phyloP scores from a whole-genome alignment of 2,329 filamentous ascomycete genomes.

The Diaporthe batatas region DNA sequence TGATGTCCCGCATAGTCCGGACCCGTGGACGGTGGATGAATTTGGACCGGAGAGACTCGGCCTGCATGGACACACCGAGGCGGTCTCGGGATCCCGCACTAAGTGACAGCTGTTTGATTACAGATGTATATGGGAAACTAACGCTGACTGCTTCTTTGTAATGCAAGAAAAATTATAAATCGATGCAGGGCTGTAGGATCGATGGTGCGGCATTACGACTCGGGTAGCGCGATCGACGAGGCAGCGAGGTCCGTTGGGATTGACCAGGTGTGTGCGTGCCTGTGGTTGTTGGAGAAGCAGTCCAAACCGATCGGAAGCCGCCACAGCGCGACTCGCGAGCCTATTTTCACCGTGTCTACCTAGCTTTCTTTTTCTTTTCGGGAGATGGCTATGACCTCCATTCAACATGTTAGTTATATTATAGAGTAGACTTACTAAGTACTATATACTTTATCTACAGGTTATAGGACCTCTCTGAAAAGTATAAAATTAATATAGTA shows the following conservation, averaged over 20 bases:
- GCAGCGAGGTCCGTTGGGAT: background rate
- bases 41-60: constrained; percentile 20
- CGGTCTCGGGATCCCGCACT: background rate
- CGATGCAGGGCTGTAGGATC: background rate
- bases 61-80: background rate
- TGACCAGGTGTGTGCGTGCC: background rate
- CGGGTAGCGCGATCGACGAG: background rate
- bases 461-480: too few species aligned
- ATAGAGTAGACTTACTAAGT: too few species aligned
- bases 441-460: too few species aligned
- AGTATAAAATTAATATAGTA: too few species aligned
- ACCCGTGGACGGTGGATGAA: background rate
- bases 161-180: background rate
- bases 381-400: too few species aligned
- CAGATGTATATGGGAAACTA: background rate
- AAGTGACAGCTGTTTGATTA: background rate
- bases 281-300: background rate
- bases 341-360: too few species aligned
- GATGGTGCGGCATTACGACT: background rate
- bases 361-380: too few species aligned
- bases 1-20: background rate
- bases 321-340: too few species aligned
- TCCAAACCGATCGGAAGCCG: too few species aligned
- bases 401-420: too few species aligned
- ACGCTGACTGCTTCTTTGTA: background rate